Evolutionary conservation across 23 red algal species (phyloP).

Genomic region (Chondrus crispus): DNA sequence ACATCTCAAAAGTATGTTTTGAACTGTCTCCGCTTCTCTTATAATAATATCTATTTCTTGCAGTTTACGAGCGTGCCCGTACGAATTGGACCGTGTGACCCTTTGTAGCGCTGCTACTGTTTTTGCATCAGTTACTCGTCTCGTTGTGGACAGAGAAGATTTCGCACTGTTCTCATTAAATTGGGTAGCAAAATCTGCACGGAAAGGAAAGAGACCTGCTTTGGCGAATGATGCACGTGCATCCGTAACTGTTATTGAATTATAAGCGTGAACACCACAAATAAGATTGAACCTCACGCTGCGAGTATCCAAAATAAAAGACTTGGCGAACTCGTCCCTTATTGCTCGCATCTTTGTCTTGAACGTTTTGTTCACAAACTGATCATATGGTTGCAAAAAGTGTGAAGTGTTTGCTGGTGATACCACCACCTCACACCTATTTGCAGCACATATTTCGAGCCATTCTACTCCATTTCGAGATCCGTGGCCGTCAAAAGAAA

Average conservation of each 20-base stretch:
- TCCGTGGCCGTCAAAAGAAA: neutral
- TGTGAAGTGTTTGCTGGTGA: slow-evolving; percentile 1
- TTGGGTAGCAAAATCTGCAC: neutral
- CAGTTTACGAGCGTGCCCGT: no score
- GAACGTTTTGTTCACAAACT: slow-evolving; percentile 24
- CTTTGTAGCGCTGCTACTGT: no score
- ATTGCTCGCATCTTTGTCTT: neutral
- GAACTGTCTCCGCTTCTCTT: no score
- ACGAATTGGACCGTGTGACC: no score
- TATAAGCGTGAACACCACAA: neutral
- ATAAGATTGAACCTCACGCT: neutral
- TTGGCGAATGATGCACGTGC: neutral
- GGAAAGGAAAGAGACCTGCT: slow-evolving; percentile 13
- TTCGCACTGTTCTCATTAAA: no score
- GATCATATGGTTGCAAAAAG: slow-evolving; percentile 22
- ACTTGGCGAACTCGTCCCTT: neutral
- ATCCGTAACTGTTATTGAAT: neutral
- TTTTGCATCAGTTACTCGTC: no score
- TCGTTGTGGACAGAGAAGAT: no score
- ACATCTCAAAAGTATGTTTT: no score
- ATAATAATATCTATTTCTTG: no score
- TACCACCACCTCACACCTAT: neutral
- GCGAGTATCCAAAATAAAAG: neutral
- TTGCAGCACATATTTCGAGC: neutral
- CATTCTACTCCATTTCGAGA: neutral